Base-by-base conservation (phyloP, 495 filamentous ascomycete species). In the Lichina pygmaea region DNA sequence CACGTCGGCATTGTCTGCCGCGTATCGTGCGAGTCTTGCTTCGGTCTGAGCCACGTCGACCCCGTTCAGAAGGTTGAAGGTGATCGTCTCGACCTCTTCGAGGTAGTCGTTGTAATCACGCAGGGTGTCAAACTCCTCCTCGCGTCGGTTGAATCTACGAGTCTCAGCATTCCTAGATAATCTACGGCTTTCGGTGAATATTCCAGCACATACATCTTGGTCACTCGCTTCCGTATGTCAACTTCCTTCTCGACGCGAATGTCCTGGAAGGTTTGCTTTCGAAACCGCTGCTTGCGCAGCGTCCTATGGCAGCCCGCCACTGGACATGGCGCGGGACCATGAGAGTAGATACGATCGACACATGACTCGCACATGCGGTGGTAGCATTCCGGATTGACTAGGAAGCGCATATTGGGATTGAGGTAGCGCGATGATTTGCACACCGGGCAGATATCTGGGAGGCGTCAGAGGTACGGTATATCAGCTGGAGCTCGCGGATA, bases 351-450 rank as follows among this genome's bases (percentile, higher is more conserved):
- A 30, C 86, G 78, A 64, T 85, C 81, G 43, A 95, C 86, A 66
- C 89, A 95, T 34, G 77, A 81, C 53, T 76, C 72, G 62, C 89
- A 99, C 83, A 99, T 93, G 50, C 80, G 81, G 70, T 99, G 89
- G 67, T 95, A 99, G 70, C 89, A 99, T 65, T 91, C 82, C 13
- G 86, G 81, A 60, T 94, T 93, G 60, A 95, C 81, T 50, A 91
- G 78, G 62, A 99, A 93, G 44, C 71, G 66, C 72, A 99, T 85
- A 62, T 81, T 73, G 17, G 74, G 75, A 64, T 93, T 95, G 55
- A 95, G 74, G 66, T 95, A 95, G 46, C 82, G 80, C 46, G 78
- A 78, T 45, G 82, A 85, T 60, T 92, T 93, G 77, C 89, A 99
- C 53, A 94, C 79, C 41, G 86, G 91, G 62, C 89, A 99, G 56